Conservation (phyloP, 2,329 filamentous ascomycete genomes). For the Aspergillus viridinutans region DNA sequence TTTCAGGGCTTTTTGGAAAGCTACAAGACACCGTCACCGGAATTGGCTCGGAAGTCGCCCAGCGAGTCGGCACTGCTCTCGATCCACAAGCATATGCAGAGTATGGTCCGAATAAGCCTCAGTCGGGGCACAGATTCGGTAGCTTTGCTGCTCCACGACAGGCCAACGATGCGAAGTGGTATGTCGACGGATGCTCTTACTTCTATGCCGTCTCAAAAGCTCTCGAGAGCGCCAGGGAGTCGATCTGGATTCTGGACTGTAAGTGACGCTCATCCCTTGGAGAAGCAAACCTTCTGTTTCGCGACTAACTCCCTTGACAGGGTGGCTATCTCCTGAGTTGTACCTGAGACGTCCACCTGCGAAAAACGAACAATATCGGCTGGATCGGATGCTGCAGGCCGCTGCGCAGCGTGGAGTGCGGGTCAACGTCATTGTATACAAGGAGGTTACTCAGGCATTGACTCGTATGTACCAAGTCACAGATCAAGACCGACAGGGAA, state of each 20-base stretch:
- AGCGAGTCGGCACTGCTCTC: slow-evolving; percentile 44
- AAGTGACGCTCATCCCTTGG: slow-evolving; percentile 13
- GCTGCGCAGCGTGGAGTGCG: slow-evolving; percentile 81
- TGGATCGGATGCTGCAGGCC: slow-evolving; percentile 76
- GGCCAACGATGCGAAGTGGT: slow-evolving; percentile 78
- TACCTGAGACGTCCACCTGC: slow-evolving; percentile 80
- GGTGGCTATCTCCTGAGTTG: slow-evolving; percentile 84
- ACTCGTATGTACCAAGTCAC: slow-evolving; percentile 59
- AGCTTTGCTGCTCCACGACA: slow-evolving; percentile 69
- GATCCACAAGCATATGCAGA: slow-evolving; percentile 48
- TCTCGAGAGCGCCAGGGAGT: slow-evolving; percentile 70
- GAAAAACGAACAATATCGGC: slow-evolving; percentile 74
- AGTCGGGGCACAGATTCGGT: slow-evolving; percentile 49
- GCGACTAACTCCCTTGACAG: slow-evolving; percentile 20
- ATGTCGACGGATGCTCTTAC: slow-evolving; percentile 77
- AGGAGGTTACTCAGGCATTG: slow-evolving; percentile 78
- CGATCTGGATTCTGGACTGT: slow-evolving; percentile 81
- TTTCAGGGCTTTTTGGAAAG: slow-evolving; percentile 52
- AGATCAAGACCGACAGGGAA: not conserved
- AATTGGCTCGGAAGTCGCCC: slow-evolving; percentile 49
- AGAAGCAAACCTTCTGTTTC: not conserved
- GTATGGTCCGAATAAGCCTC: slow-evolving; percentile 34
- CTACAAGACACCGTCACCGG: slow-evolving; percentile 51
- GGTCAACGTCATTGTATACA: slow-evolving; percentile 85
- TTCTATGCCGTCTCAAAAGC: slow-evolving; percentile 81